Evolutionary conservation across 176 grass and related monocot species (phyloP).

Genomic region (Pontederia crassipes): DNA sequence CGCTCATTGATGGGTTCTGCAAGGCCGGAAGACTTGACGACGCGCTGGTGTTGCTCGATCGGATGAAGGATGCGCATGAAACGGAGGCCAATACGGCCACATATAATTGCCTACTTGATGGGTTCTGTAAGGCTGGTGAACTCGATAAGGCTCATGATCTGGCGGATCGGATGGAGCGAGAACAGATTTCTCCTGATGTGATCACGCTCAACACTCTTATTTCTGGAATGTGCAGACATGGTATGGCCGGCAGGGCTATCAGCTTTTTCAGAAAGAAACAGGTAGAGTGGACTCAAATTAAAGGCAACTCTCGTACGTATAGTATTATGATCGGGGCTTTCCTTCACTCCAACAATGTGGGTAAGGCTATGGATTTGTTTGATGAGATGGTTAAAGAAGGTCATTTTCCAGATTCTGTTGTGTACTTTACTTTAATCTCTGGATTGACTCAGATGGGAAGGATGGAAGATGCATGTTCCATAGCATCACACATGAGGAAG

Average conservation of each 20-base stretch:
- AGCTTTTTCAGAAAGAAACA: constrained; percentile 63
- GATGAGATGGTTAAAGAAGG: constrained; percentile 46
- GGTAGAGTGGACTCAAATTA: constrained; percentile 33
- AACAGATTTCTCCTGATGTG: constrained; percentile 22
- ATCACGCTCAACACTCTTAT: constrained; percentile 51
- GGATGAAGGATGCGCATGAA: constrained; percentile 24
- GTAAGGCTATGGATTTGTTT: constrained; percentile 50
- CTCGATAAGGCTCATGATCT: constrained; percentile 31
- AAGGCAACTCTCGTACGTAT: constrained; percentile 40
- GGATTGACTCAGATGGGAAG: constrained; percentile 48
- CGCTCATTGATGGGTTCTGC: constrained; percentile 28
- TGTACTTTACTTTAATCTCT: constrained; percentile 66
- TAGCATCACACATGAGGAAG: constrained; percentile 35
- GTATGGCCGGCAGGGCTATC: constrained; percentile 33
- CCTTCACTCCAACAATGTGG: constrained; percentile 57
- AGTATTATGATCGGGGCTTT: constrained; percentile 53
- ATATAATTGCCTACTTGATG: constrained; percentile 53
- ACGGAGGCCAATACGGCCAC: constrained; percentile 30
- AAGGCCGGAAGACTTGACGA: constrained; percentile 36
- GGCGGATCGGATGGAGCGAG: constrained; percentile 40
- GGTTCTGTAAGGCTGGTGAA: constrained; percentile 32
- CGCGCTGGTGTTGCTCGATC: constrained; percentile 29
- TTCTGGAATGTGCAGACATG: constrained; percentile 36
- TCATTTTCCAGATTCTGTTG: constrained; percentile 39
- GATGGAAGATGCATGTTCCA: constrained; percentile 44